Base-by-base conservation (phyloP, 345 rosid species). In the Eucalyptus camaldulensis region DNA sequence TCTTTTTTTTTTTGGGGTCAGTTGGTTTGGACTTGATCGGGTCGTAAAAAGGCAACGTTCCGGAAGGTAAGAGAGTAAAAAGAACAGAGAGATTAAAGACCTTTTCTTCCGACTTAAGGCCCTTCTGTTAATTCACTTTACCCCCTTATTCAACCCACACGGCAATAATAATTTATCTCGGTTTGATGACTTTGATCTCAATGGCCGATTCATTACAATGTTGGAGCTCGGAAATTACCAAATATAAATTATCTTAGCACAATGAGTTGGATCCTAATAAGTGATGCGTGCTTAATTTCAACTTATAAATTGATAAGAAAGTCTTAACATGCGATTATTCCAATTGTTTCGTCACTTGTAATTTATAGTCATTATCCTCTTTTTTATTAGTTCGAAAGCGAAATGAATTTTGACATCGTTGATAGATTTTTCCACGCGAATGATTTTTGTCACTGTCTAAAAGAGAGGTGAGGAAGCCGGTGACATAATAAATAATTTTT, bases 261-360 rank as follows among this genome's bases (percentile, higher is more conserved):
- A 4, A 76, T 4, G 15, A 40, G 9, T 11, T 2, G 2, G 5
- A 21, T 21, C 47, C 3, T 76, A 21, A 40, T 7, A 0, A 10
- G 8, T 11, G 13, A 76, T 6, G 22, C 4, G 3, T 0, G 4
- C 21, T 31, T 16, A 19, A 0, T 33, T 8, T 67, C 2, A 31
- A 67, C 5, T 15, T 31, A n/a, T n/a, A n/a, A n/a, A 31, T 2
- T 3, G 13, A 33, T 2, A 72, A 3, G 44, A 15, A 33, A 72
- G 25, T 19, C 81, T 76, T 22, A 53, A 53, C 10, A 21, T 53
- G 10, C 0, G 0, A 53, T 21, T 53, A 53, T 53, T 53, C 4
- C 22, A 53, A 53, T 10, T 53, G 58, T 53, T 16, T 8, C 1
- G 12, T 31, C 80, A 3, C 2, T 31, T 3, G 21, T 8, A 19